These are phyloP conservation scores for Fraxinus greggii DNA, from an alignment of 305 asterid genomes.

Conservation along the genomic window DNA sequence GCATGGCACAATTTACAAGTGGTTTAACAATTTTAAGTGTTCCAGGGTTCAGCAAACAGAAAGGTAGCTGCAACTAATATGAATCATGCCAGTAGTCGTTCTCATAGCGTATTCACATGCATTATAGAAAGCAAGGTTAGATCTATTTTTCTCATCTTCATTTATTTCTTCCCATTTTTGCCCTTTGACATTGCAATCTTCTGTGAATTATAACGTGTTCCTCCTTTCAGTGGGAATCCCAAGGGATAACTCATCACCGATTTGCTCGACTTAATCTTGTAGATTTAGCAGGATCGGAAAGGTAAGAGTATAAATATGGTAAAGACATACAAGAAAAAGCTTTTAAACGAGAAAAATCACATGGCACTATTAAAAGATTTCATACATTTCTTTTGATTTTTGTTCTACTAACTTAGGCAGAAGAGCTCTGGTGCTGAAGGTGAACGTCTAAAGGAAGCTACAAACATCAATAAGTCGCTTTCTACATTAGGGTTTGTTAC, in stretches of 20 bases:
- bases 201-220: conserved; percentile 6
- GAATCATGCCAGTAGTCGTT: conserved; percentile 98
- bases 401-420: conserved; percentile 56
- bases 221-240: conserved; percentile 75
- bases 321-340: background rate
- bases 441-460: conserved; percentile 94
- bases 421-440: conserved; percentile 99
- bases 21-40: conserved; percentile 18
- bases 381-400: conserved; percentile 12
- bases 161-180: conserved; percentile 6
- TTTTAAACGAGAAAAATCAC: background rate
- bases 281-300: conserved; percentile 97
- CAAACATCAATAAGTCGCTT: conserved; percentile 93
- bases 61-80: conserved; percentile 98
- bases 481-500: conserved; percentile 84
- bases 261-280: conserved; percentile 95
- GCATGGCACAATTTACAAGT: background rate
- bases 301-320: conserved; percentile 46
- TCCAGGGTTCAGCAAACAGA: conserved; percentile 91
- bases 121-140: conserved; percentile 87
- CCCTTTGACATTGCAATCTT: conserved; percentile 18
- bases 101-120: conserved; percentile 97
- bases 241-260: conserved; percentile 87
- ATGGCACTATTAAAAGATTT: background rate
- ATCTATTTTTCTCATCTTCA: background rate